Evolutionary conservation across 2,329 filamentous ascomycete species (phyloP).

Genomic region (Xylariaceae sp.): DNA sequence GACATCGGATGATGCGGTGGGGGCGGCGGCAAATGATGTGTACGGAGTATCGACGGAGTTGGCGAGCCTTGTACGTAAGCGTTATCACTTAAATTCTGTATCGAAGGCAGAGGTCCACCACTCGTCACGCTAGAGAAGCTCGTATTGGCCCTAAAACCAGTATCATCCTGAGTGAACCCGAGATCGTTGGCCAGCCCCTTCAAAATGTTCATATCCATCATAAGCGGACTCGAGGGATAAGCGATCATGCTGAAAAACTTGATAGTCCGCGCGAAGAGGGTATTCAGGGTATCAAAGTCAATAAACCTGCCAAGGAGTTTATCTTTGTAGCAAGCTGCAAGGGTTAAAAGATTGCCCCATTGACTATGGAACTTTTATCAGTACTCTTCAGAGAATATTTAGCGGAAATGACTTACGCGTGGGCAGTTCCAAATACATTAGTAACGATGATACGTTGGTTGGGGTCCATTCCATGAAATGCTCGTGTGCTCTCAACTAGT

Average conservation of each 20-base stretch:
- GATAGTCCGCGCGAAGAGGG: slow-evolving; percentile 70
- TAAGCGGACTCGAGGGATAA: slow-evolving; percentile 70
- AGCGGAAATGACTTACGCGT: slow-evolving; percentile 67
- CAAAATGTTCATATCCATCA: slow-evolving; percentile 71
- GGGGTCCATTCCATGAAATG: slow-evolving; percentile 65
- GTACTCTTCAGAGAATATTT: not conserved
- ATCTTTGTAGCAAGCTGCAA: slow-evolving; percentile 75
- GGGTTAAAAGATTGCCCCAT: slow-evolving; percentile 94
- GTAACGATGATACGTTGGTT: slow-evolving; percentile 73
- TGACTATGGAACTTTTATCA: slow-evolving; percentile 63
- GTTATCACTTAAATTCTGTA: slow-evolving; percentile 15
- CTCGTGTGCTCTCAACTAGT: slow-evolving; percentile 78
- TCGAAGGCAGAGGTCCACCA: slow-evolving; percentile 16
- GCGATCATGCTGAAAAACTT: slow-evolving; percentile 66
- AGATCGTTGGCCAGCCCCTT: slow-evolving; percentile 41
- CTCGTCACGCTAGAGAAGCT: slow-evolving; percentile 41
- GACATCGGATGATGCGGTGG: slow-evolving; percentile 3
- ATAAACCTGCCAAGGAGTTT: slow-evolving; percentile 56
- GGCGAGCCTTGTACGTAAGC: slow-evolving; percentile 9
- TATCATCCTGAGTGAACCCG: slow-evolving; percentile 35
- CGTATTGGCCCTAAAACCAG: slow-evolving; percentile 28
- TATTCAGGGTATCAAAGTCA: slow-evolving; percentile 47
- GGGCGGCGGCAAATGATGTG: slow-evolving; percentile 10
- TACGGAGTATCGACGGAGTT: slow-evolving; percentile 16
- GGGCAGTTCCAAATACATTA: slow-evolving; percentile 93